These are phyloP conservation scores for Penicillium canescens DNA, from an alignment of 495 filamentous ascomycete species.

Conservation along the genomic window DNA sequence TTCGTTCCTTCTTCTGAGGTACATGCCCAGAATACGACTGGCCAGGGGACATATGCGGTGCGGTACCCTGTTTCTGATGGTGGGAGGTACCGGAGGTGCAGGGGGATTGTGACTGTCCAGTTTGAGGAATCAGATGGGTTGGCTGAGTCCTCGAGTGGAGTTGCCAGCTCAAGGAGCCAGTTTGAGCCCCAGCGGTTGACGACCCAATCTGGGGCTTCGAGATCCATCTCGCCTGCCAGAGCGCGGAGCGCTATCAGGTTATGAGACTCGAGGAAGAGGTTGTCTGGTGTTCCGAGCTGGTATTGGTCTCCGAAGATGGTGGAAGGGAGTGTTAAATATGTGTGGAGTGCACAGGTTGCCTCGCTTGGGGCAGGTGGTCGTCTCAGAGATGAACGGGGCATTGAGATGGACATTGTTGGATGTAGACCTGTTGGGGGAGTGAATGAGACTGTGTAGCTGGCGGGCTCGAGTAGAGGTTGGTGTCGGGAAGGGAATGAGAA, in stretches of 20 bases:
- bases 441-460: slow-evolving; percentile 55
- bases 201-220: slow-evolving; percentile 88
- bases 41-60: slow-evolving; percentile 59
- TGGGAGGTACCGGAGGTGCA: slow-evolving; percentile 84
- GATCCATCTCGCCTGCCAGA: slow-evolving; percentile 79
- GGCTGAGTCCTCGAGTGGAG: slow-evolving; percentile 26
- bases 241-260: slow-evolving; percentile 68
- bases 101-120: slow-evolving; percentile 78
- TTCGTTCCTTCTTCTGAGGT: slow-evolving; percentile 68
- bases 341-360: slow-evolving; percentile 69
- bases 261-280: slow-evolving; percentile 71
- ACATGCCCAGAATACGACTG: slow-evolving; percentile 93
- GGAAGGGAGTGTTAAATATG: slow-evolving; percentile 86
- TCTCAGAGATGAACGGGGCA: slow-evolving; percentile 34
- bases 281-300: slow-evolving; percentile 65
- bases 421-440: slow-evolving; percentile 79
- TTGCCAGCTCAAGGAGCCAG: slow-evolving; percentile 73
- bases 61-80: slow-evolving; percentile 55
- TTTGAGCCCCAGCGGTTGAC: slow-evolving; percentile 76
- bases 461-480: slow-evolving; percentile 52
- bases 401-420: slow-evolving; percentile 69
- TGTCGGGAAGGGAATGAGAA: slow-evolving; percentile 94
- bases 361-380: slow-evolving; percentile 33
- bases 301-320: slow-evolving; percentile 85
- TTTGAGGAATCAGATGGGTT: slow-evolving; percentile 14